These are phyloP conservation scores for Heliamphora exappendiculata DNA, from an alignment of 148 eudicot species.

Conservation along the genomic window DNA sequence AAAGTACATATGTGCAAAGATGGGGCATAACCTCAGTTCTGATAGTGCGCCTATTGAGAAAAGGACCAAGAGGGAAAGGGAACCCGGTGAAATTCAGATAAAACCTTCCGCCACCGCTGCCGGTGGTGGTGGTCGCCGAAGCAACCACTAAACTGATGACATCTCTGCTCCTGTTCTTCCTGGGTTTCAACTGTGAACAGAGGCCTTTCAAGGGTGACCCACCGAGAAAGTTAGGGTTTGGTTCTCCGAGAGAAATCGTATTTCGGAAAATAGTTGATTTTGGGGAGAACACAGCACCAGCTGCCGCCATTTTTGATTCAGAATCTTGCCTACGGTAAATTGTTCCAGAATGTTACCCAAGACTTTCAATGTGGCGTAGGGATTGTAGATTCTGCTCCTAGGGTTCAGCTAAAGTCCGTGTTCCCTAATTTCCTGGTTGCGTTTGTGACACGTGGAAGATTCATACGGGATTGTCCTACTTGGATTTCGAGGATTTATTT, in stretches of 20 bases:
- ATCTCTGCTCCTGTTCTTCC: slow-evolving; percentile 14
- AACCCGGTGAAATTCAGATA: slow-evolving; percentile 89
- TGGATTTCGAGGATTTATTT: slow-evolving; percentile 15
- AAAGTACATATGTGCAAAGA: no score
- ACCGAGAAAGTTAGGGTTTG: slow-evolving; percentile 24
- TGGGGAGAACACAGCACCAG: slow-evolving; percentile 27
- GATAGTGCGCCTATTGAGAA: slow-evolving; percentile 75
- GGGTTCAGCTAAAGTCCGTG: background rate
- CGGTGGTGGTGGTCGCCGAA: slow-evolving; percentile 25
- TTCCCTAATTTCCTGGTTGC: slow-evolving; percentile 12
- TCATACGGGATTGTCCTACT: slow-evolving; percentile 15
- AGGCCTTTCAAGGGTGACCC: slow-evolving; percentile 33
- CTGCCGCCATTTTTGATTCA: slow-evolving; percentile 30
- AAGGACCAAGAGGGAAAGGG: slow-evolving; percentile 95
- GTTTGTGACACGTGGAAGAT: slow-evolving; percentile 31
- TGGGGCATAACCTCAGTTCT: slow-evolving; percentile 64
- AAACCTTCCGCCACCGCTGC: slow-evolving; percentile 53
- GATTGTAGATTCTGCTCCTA: background rate
- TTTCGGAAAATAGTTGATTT: slow-evolving; percentile 26
- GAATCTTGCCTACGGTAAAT: no score
- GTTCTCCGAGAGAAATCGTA: slow-evolving; percentile 20
- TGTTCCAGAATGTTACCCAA: background rate
- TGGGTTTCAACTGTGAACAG: slow-evolving; percentile 26
- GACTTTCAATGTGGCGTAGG: background rate
- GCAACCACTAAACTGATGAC: slow-evolving; percentile 37